These are phyloP conservation scores for Psilocybe sp. DNA, from an alignment of 768 basidiomycete genomes.

Conservation along the genomic window DNA sequence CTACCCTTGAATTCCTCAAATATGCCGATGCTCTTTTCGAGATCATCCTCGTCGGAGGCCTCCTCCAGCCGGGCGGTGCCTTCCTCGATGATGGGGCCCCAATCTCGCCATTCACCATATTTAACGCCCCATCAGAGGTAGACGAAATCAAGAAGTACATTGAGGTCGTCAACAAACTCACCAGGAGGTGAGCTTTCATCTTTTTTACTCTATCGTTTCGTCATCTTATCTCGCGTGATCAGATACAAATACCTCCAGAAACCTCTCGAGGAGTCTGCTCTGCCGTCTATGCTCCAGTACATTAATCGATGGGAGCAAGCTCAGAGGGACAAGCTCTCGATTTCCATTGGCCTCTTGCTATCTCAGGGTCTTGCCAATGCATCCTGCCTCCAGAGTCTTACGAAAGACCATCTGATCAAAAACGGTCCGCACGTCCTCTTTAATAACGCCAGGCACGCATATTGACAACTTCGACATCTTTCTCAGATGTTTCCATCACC, in stretches of 20 bases:
- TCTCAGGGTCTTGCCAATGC: slow-evolving; percentile 81
- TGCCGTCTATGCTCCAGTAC: slow-evolving; percentile 86
- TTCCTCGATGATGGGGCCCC: slow-evolving; percentile 88
- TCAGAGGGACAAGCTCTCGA: slow-evolving; percentile 81
- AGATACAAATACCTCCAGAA: slow-evolving; percentile 99
- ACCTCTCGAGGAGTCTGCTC: slow-evolving; percentile 83
- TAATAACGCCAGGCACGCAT: not conserved
- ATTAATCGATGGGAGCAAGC: slow-evolving; percentile 77
- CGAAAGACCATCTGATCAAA: slow-evolving; percentile 94
- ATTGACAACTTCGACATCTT: not conserved
- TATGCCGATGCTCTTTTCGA: slow-evolving; percentile 98
- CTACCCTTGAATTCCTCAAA: slow-evolving; percentile 92
- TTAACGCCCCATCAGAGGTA: slow-evolving; percentile 76
- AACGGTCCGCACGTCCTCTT: slow-evolving; percentile 55
- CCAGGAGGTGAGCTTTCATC: slow-evolving; percentile 68
- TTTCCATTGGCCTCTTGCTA: slow-evolving; percentile 79
- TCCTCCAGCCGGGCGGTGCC: slow-evolving; percentile 93
- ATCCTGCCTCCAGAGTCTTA: slow-evolving; percentile 74
- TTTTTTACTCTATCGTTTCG: not conserved
- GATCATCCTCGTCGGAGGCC: slow-evolving; percentile 90
- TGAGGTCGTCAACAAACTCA: slow-evolving; percentile 93
- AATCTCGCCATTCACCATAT: slow-evolving; percentile 83
- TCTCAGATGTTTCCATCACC: slow-evolving; percentile 69
- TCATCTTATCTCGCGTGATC: slow-evolving; percentile 12
- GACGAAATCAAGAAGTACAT: slow-evolving; percentile 91